Conservation (phyloP, 2,329 filamentous ascomycete species). For the Alternaria longipes region DNA sequence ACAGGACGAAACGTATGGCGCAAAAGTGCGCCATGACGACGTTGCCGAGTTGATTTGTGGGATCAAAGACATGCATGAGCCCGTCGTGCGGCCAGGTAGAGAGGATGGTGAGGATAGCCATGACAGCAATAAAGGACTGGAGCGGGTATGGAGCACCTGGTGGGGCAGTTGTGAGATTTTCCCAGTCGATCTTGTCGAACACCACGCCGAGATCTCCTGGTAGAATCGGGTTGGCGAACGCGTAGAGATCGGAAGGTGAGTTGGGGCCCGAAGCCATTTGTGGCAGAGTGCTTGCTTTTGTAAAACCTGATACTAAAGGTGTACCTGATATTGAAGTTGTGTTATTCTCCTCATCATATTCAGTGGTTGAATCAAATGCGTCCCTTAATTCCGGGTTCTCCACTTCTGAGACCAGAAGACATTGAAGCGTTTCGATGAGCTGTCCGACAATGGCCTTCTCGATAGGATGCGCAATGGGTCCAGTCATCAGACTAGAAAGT, state of each 20-base stretch:
- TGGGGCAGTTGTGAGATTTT: constrained; percentile 15
- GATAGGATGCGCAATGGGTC: constrained; percentile 9
- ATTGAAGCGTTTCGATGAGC: constrained; percentile 20
- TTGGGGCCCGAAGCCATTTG: not conserved
- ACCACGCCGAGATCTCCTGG: not conserved
- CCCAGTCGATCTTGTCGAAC: constrained; percentile 19
- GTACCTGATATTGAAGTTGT: not conserved
- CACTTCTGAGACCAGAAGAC: constrained; percentile 16
- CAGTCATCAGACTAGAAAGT: constrained; percentile 12
- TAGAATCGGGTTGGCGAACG: constrained; percentile 21
- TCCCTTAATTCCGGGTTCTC: not conserved
- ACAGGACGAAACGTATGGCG: constrained; percentile 25
- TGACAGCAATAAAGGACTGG: constrained; percentile 26
- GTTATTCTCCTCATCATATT: not conserved
- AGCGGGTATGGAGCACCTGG: constrained; percentile 7
- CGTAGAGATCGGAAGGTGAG: not conserved
- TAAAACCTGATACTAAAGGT: not conserved
- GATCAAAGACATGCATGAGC: constrained; percentile 26
- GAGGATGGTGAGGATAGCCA: constrained; percentile 26
- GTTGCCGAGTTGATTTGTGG: constrained; percentile 23
- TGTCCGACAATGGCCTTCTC: constrained; percentile 26
- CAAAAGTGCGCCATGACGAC: constrained; percentile 29
- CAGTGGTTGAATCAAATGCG: not conserved
- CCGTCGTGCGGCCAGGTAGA: constrained; percentile 31
- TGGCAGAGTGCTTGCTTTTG: not conserved